Evolutionary conservation across 257 asterid genomes (phyloP).

Genomic region (Jacaranda mimosifolia): DNA sequence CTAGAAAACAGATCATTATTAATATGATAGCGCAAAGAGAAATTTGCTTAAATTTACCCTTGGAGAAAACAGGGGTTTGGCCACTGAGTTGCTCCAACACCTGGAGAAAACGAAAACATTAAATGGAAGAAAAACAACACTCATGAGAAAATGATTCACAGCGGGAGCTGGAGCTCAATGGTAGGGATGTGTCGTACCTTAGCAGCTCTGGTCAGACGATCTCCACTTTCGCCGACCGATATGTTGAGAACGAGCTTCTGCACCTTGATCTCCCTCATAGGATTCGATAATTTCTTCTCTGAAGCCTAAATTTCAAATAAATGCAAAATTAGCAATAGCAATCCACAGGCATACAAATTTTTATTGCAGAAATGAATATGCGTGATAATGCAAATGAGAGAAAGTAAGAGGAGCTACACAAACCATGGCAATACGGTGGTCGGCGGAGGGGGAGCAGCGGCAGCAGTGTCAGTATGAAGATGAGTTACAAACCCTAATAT

Average conservation of each 20-base stretch:
- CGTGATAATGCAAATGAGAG: not conserved
- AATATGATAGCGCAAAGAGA: not conserved
- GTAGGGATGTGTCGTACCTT: slow-evolving; percentile 34
- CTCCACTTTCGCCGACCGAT: slow-evolving; percentile 59
- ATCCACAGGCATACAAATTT: not conserved
- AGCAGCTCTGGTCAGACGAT: slow-evolving; percentile 62
- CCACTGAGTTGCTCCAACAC: slow-evolving; percentile 61
- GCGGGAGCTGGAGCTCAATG: not conserved
- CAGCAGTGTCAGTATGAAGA: not conserved
- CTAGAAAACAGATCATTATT: not conserved
- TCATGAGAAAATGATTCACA: not conserved
- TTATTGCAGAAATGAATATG: not conserved
- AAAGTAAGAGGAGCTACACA: slow-evolving; percentile 11
- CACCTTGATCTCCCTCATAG: slow-evolving; percentile 59
- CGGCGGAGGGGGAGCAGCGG: slow-evolving; percentile 42
- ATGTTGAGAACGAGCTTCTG: slow-evolving; percentile 60
- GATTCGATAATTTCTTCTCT: slow-evolving; percentile 56
- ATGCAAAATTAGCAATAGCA: not conserved
- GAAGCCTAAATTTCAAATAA: slow-evolving; percentile 37
- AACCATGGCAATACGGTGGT: slow-evolving; percentile 44
- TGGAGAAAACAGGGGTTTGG: slow-evolving; percentile 56
- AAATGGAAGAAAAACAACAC: not conserved
- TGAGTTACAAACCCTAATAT: slow-evolving; percentile 11
- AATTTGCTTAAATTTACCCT: slow-evolving; percentile 35
- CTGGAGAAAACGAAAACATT: slow-evolving; percentile 4